Percentiles rank a stretch among this genome's conserved stretches.
Conservation (phyloP, 2,329 filamentous ascomycete species). For the Alternaria postmessia region DNA sequence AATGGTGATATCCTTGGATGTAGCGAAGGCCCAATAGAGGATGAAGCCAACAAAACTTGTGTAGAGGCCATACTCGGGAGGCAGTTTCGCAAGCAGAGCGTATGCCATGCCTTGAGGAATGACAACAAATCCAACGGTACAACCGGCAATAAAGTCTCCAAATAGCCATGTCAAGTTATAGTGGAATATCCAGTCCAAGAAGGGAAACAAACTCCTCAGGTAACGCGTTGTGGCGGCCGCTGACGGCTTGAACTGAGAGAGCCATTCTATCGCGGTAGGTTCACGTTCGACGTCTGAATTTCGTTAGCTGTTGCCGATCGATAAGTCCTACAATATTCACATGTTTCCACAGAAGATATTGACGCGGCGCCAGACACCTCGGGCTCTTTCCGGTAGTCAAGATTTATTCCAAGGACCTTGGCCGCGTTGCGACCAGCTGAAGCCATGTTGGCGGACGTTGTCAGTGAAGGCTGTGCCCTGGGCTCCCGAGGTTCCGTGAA, state of each 20-base stretch:
- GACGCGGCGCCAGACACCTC: conserved; percentile 79
- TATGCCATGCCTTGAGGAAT: conserved; percentile 99
- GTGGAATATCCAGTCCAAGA: conserved; percentile 83
- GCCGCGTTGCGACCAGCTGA: conserved; percentile 76
- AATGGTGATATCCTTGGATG: conserved; percentile 98
- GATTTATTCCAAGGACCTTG: conserved; percentile 82
- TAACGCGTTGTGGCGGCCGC: conserved; percentile 65
- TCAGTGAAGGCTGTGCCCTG: neutral
- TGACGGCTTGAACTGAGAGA: conserved; percentile 70
- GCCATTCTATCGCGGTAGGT: conserved; percentile 76
- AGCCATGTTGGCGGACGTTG: conserved; percentile 44
- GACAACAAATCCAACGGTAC: conserved; percentile 79
- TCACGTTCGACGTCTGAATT: conserved; percentile 83
- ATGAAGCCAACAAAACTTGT: conserved; percentile 96
- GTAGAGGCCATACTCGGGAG: conserved; percentile 85
- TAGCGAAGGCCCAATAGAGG: conserved; percentile 97
- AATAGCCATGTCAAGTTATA: conserved; percentile 92
- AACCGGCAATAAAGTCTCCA: conserved; percentile 86
- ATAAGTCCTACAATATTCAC: conserved; percentile 14
- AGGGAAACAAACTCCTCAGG: conserved; percentile 79
- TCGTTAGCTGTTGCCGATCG: conserved; percentile 41
- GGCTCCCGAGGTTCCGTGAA: neutral
- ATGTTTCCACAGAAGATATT: conserved; percentile 68
- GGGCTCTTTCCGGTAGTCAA: conserved; percentile 74
- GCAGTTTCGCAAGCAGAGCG: conserved; percentile 81